Evolutionary conservation across 495 filamentous ascomycete genomes (phyloP), one percentile per base, ranked within the genome.

Genomic region (Letharia columbiana): DNA sequence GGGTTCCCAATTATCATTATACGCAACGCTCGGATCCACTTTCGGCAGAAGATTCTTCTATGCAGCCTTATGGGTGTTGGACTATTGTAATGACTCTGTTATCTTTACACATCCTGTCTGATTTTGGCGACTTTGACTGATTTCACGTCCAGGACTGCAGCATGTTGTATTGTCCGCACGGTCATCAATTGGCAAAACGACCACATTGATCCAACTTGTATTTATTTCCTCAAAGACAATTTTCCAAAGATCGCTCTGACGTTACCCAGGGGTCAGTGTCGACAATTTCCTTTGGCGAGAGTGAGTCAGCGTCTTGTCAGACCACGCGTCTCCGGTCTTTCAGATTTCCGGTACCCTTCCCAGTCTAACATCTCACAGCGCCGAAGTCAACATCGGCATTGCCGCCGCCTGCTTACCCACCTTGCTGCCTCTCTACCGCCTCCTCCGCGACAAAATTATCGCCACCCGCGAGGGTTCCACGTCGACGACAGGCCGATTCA

Each of bases 51-150:
- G 56, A 42, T 75, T 37, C 68, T 72, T 4, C 45, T 77, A 9
- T 75, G 70, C 52, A 60, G 73, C 31, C 62, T 75, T 6, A 75
- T 77, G 75, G 71, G 73, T 15, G 71, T 75, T 9, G 72, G 74
- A 37, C 18, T 76, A 3, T 67, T 77, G 49, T 52, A 12, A 52
- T 3, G 18, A 4, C n/a, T 52, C 23, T n/a, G 18, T 28, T 28
- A 52, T 28, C 20, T 28, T 11, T 28, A 2, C 3, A 52, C 9
- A 5, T 52, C 1, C n/a, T 28, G n/a, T 52, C n/a, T 52, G 28
- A 7, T 23, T 28, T 52, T 52, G 20, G n/a, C 49, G 20, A 52
- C 20, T 28, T 52, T 23, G 45, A 28, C 49, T 52, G 49, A 52
- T 52, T 52, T 52, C n/a, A 28, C 28, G 9, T 52, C 18, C n/a